Base-by-base conservation (phyloP, 2,329 filamentous ascomycete species). In the Pseudopithomyces maydicus region DNA sequence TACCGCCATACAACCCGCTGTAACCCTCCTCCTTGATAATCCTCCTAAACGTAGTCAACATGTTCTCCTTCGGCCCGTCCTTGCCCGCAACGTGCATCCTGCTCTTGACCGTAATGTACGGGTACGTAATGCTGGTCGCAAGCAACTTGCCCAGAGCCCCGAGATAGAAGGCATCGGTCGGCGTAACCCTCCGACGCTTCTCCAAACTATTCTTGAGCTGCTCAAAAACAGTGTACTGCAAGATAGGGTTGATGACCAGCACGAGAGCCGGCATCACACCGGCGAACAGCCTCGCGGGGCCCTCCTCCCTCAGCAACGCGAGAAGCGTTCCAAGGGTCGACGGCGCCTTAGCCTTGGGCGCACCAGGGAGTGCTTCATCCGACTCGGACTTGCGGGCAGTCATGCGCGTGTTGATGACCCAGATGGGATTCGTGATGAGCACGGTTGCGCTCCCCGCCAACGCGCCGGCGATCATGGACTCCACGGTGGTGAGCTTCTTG, bases 151-250 rank as follows among this genome's bases (percentile, higher is more conserved):
- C 93, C 32, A 98, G 74, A 1, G 95, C 95, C 61, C 95, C 95
- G 2, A 99, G 83, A 72, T 95, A 86, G 77, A 99, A 99, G 48
- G 92, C 92, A 65, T 96, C 86, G 54, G 87, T 89, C 1, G 94
- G 92, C 0, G 91, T 96, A 55, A 98, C 85, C 67, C 89, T 87
- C 49, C 83, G 81, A 74, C 84, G 84, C 75, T 85, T 90, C 85
- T 97, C 94, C 55, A 97, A 79, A 23, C 84, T 71, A 75, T 98
- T 97, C 86, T 97, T 98, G 81, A 98, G 82, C 82, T 99, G 94
- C 83, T 99, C 95, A 70, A 98, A 99, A 54, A 99, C 90, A 15
- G 95, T 99, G 79, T 99, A 99, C 81, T 99, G 95, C 63, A 99
- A 82, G 66, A 99, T 99, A 4, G 95, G 95, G 81, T 99, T 99